These are phyloP conservation scores for Daldinia caldariorum DNA, from an alignment of 495 filamentous ascomycete genomes.

Conservation along the genomic window DNA sequence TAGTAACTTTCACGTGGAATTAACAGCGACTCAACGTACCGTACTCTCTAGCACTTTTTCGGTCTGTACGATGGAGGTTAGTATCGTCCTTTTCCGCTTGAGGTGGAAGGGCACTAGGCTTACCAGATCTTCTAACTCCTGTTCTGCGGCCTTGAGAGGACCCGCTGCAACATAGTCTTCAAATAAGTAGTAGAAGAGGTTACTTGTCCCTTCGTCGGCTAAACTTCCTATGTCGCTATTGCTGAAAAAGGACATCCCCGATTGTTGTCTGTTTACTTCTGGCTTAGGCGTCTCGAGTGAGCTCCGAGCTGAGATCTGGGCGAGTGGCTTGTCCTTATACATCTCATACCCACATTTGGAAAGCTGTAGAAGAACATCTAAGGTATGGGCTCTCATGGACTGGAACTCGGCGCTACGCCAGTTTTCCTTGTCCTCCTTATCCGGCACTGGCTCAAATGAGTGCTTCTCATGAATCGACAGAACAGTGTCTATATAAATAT, in stretches of 20 bases:
- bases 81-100: conserved; percentile 5
- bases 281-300: conserved; percentile 45
- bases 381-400: conserved; percentile 72
- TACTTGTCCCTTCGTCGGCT: conserved; percentile 70
- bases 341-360: conserved; percentile 59
- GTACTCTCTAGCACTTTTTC: conserved; percentile 44
- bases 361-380: conserved; percentile 76
- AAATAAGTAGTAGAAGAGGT: conserved; percentile 88
- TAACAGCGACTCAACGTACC: conserved; percentile 31
- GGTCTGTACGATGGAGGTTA: conserved; percentile 36
- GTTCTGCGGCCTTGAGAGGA: conserved; percentile 71
- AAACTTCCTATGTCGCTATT: conserved; percentile 38
- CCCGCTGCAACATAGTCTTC: conserved; percentile 69
- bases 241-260: conserved; percentile 32
- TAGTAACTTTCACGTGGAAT: conserved; percentile 8
- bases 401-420: conserved; percentile 54
- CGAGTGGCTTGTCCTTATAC: conserved; percentile 56
- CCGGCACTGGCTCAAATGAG: conserved; percentile 54
- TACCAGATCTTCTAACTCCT: conserved; percentile 79
- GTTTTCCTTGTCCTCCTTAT: conserved; percentile 49
- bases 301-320: conserved; percentile 55
- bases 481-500: conserved; percentile 66
- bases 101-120: conserved; percentile 50
- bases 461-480: conserved; percentile 81
- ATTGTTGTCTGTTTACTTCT: conserved; percentile 47